These are phyloP conservation scores for Actinomortierella wolfii DNA, from an alignment of 371 early-diverging fungal species.

Conservation along the genomic window DNA sequence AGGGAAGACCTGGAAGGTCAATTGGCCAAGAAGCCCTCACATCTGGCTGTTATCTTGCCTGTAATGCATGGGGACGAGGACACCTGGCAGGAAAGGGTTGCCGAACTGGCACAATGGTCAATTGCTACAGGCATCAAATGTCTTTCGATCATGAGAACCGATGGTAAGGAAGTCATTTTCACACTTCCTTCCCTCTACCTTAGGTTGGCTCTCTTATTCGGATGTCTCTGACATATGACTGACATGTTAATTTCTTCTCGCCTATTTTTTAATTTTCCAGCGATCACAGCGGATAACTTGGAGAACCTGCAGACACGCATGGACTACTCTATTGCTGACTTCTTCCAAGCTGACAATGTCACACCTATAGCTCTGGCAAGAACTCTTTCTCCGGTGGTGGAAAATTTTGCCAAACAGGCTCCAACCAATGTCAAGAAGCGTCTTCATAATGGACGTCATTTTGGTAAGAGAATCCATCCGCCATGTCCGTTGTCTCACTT, in stretches of 20 bases:
- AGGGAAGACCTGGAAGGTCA: constrained; percentile 14
- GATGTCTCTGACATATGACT: neutral
- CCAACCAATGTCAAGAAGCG: neutral
- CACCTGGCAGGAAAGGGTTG: constrained; percentile 24
- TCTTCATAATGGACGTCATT: constrained; percentile 3
- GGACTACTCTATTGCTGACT: constrained; percentile 9
- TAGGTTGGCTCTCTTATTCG: neutral
- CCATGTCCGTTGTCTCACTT: no score
- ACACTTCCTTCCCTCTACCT: neutral
- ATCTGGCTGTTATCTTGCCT: constrained; percentile 30
- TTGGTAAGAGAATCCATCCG: neutral
- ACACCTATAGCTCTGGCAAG: constrained; percentile 23
- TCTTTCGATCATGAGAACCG: constrained; percentile 33
- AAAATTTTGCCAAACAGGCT: neutral
- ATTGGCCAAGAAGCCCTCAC: constrained; percentile 23
- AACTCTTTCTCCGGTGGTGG: constrained; percentile 17
- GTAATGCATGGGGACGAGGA: constrained; percentile 13
- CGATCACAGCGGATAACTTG: constrained; percentile 12
- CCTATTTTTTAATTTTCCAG: constrained; percentile 5
- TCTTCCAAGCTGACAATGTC: constrained; percentile 25
- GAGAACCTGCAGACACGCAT: constrained; percentile 22
- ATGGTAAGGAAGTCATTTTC: constrained; percentile 15
- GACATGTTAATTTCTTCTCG: neutral
- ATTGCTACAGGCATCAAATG: constrained; percentile 31
- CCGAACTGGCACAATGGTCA: constrained; percentile 31